Conservation (phyloP, 164 flowering plant genomes). For the Aristolochia contorta region DNA sequence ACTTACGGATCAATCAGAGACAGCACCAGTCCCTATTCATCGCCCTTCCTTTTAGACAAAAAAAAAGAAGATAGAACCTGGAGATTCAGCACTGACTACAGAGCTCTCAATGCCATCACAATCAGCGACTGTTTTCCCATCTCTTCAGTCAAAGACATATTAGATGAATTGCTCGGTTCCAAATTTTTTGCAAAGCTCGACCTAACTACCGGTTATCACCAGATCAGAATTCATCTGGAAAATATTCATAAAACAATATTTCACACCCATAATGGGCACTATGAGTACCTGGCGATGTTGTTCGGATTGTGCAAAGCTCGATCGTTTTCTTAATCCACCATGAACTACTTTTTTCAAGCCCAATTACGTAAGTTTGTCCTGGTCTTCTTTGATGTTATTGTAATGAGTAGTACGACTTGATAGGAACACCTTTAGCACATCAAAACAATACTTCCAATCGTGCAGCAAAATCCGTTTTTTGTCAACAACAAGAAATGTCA, state of each 20-base stretch:
- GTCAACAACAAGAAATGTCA: neutral
- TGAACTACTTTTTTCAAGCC: no score
- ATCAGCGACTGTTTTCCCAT: neutral
- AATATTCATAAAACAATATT: neutral
- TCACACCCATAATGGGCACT: neutral
- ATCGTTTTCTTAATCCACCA: neutral
- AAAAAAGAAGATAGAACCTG: no score
- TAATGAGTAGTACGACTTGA: neutral
- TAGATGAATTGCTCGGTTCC: no score
- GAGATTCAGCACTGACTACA: neutral
- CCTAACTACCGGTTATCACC: neutral
- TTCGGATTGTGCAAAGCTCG: neutral
- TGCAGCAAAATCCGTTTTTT: neutral
- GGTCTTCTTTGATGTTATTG: neutral
- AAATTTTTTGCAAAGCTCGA: neutral
- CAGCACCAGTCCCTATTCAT: neutral
- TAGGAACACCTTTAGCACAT: neutral
- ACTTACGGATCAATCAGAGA: neutral
- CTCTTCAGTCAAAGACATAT: no score
- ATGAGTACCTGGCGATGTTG: neutral
- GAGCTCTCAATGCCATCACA: constrained; percentile 1
- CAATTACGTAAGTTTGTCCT: neutral
- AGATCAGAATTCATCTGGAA: neutral
- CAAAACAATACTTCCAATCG: neutral
- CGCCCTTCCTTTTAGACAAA: neutral